These are phyloP conservation scores for Takashimella koratensis DNA, from an alignment of 1,284 basidiomycete genomes.

Conservation along the genomic window DNA sequence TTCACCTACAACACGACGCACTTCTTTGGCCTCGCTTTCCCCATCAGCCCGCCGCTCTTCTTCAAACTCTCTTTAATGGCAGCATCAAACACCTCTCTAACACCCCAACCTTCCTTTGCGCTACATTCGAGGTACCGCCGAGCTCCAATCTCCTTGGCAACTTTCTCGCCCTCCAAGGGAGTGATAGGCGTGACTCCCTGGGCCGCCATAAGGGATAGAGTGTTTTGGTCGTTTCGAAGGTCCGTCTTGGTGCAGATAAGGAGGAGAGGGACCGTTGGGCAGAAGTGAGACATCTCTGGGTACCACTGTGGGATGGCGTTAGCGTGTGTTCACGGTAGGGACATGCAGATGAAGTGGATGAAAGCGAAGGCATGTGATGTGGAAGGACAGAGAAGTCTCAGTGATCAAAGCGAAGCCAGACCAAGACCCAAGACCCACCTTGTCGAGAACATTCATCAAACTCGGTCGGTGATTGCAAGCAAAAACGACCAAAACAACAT, in stretches of 20 bases:
- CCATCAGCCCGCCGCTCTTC: constrained; percentile 37
- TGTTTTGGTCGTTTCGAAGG: constrained; percentile 79
- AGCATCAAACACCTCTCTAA: constrained; percentile 87
- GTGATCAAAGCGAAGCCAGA: neutral
- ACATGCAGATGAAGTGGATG: no score
- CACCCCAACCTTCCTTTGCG: constrained; percentile 82
- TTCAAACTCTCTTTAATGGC: constrained; percentile 85
- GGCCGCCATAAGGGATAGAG: constrained; percentile 83
- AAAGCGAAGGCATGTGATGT: neutral
- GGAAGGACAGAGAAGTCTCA: neutral
- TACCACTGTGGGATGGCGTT: constrained; percentile 66
- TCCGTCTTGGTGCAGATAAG: constrained; percentile 94
- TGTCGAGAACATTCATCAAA: constrained; percentile 87
- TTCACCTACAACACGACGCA: neutral
- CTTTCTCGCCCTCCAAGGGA: constrained; percentile 68
- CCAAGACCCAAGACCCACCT: constrained; percentile 33
- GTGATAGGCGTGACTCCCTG: constrained; percentile 85
- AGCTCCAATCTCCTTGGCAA: constrained; percentile 91
- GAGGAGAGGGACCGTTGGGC: constrained; percentile 86
- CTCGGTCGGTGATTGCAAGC: constrained; percentile 95
- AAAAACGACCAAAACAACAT: constrained; percentile 96
- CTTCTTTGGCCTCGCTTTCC: neutral
- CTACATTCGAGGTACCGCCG: constrained; percentile 87
- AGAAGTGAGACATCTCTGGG: constrained; percentile 96
- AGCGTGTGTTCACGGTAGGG: neutral